Evolutionary conservation across 78 protist species (phyloP).

Genomic region (Paulinella micropora): DNA sequence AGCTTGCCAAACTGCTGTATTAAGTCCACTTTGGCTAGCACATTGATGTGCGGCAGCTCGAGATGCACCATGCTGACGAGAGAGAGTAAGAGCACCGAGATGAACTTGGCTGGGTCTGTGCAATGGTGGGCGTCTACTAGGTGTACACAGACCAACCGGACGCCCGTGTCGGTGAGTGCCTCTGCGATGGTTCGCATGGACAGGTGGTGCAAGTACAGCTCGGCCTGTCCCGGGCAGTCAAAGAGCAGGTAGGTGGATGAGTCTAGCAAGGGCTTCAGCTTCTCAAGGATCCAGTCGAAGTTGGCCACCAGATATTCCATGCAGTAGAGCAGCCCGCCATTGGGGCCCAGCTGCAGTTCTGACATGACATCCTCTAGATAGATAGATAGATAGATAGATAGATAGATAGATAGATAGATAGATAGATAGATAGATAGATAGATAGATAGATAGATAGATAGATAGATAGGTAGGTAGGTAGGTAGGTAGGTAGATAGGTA

Average conservation of each 20-base stretch:
- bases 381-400: not conserved
- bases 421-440: no score
- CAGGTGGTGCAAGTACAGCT: slow-evolving; percentile 71
- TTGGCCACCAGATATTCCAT: slow-evolving; percentile 79
- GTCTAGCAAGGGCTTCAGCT: slow-evolving; percentile 48
- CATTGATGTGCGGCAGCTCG: slow-evolving; percentile 81
- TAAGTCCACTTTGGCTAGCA: slow-evolving; percentile 82
- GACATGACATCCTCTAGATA: slow-evolving; percentile 70
- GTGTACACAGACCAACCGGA: slow-evolving; percentile 43
- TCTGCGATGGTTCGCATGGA: slow-evolving; percentile 52
- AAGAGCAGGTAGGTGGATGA: slow-evolving; percentile 52
- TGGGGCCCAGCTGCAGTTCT: slow-evolving; percentile 83
- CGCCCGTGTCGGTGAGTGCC: slow-evolving; percentile 37
- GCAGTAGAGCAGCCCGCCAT: slow-evolving; percentile 86
- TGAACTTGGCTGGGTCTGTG: not conserved
- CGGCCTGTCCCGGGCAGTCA: slow-evolving; percentile 96
- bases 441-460: no score
- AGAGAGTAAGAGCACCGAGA: not conserved
- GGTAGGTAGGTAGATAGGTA: no score
- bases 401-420: no score
- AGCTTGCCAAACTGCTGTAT: no score
- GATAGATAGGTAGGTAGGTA: no score
- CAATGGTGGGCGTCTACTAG: slow-evolving; percentile 64
- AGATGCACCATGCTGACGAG: slow-evolving; percentile 54
- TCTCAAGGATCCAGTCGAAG: slow-evolving; percentile 66